Evolutionary conservation across 2,329 filamentous ascomycete genomes (phyloP), one percentile per base, ranked within the genome.

Genomic region (Alternaria novae-zelandiae): DNA sequence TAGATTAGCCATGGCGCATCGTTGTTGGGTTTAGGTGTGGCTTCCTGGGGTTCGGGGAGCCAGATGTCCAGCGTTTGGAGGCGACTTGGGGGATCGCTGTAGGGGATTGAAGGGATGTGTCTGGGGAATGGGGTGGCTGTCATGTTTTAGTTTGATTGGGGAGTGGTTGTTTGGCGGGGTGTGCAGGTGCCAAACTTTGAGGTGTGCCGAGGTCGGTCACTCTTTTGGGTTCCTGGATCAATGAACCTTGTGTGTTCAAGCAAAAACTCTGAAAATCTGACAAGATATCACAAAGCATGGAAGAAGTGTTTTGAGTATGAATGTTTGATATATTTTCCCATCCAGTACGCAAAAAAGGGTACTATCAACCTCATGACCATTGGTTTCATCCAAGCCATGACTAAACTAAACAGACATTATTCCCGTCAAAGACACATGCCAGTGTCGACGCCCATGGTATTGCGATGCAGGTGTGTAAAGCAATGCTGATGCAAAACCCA

Each of bases 1-100:
- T 82, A 85, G 66, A 82, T 59, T 23, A 82, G 63, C 79, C 80
- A 82, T 61, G 76, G 57, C 12, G 74, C 66, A 7, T 61, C 45
- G 3, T 65, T 9, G 66, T 36, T 26, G 2, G 4, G 36, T 65
- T 45, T 28, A 6, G 53, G 3, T 10, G 41, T 49, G 30, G 28
- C 15, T 43, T 71, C 32, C 70, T 72, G 69, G 0, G 78, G 76
- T 1, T 75, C 70, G 12, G 81, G 81, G 2, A 84, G 77, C 73
- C 79, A 83, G 32, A 82, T 60, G 58, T 82, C 78, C 10, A 83
- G 71, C 0, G 80, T 83, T 65, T 83, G 82, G 20, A 83, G 78
- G 12, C 56, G 69, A 43, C 72, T 71, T 8, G 70, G 50, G 7
- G 69, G 63, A 32, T 61, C 50, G 41, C 67, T 72, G 69, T 80